Percentiles rank a stretch among this genome's conserved stretches.
These are phyloP conservation scores for Tillandsia fasciculata DNA, from an alignment of 176 grass and related monocot genomes.

Conservation along the genomic window DNA sequence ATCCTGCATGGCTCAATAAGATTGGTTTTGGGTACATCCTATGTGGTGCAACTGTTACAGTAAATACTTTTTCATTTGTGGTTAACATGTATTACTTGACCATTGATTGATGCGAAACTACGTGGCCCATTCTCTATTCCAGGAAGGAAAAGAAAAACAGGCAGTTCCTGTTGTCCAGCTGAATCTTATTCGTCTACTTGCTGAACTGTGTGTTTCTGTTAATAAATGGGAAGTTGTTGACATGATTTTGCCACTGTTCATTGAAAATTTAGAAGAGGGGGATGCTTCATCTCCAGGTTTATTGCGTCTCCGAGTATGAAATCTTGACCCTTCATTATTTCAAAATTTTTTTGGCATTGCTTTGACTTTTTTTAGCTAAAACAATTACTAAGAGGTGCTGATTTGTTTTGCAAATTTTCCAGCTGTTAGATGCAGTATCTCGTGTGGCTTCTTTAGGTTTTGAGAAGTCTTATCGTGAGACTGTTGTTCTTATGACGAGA, in stretches of 20 bases:
- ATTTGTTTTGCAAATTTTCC: constrained; percentile 30
- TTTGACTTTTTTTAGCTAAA: constrained; percentile 13
- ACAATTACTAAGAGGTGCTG: constrained; percentile 5
- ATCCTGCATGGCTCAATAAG: too few species aligned
- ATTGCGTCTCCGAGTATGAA: constrained; percentile 73
- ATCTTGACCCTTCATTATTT: constrained; percentile 27
- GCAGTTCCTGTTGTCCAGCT: constrained; percentile 68
- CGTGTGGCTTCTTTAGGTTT: constrained; percentile 94
- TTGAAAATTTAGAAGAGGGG: constrained; percentile 97
- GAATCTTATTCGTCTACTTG: constrained; percentile 81
- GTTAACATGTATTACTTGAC: too few species aligned
- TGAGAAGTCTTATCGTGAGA: constrained; percentile 97
- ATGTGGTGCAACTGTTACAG: too few species aligned
- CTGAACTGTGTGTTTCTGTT: constrained; percentile 74
- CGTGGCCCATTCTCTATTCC: constrained; percentile 20
- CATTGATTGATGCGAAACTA: too few species aligned
- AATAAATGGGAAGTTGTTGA: constrained; percentile 99
- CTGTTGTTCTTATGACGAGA: constrained; percentile 98
- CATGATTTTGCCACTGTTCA: constrained; percentile 98
- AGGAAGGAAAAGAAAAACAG: constrained; percentile 94
- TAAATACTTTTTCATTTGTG: too few species aligned
- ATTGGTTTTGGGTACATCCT: too few species aligned
- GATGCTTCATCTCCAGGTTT: constrained; percentile 87
- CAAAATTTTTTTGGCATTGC: constrained; percentile 5
- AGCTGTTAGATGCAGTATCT: constrained; percentile 96